phyloP scores from a whole-genome alignment of 2,329 filamentous ascomycete genomes.

The Cercospora berteroae region DNA sequence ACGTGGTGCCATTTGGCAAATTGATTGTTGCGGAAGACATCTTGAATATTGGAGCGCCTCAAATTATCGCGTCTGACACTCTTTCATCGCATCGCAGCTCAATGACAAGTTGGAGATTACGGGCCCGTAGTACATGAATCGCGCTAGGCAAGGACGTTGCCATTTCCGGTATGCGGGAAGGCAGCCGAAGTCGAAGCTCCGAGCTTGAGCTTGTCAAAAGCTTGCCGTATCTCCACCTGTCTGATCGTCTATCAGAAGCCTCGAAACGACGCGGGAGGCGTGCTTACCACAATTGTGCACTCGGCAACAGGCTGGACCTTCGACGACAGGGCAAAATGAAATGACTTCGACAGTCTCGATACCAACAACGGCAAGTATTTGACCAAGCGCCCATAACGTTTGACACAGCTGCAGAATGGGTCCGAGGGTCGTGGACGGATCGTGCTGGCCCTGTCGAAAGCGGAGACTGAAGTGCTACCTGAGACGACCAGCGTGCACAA shows the following conservation, averaged over 20 bases:
- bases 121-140: background rate
- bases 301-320: background rate
- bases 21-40: conserved; percentile 49
- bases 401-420: background rate
- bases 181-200: background rate
- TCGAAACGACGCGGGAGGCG: background rate
- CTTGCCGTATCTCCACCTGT: background rate
- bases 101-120: background rate
- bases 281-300: background rate
- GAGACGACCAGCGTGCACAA: background rate
- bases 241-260: background rate
- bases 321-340: background rate
- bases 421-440: conserved; percentile 9
- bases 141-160: background rate
- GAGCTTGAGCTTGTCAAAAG: background rate
- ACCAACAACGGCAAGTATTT: background rate
- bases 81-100: background rate
- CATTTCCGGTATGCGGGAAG: background rate
- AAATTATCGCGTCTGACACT: background rate
- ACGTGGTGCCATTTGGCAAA: conserved; percentile 72
- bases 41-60: background rate
- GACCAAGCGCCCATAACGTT: background rate
- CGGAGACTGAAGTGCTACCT: conserved; percentile 13
- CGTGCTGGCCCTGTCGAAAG: conserved; percentile 14
- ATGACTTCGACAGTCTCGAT: background rate